Evolutionary conservation across 1,139 yeast species (phyloP), one percentile per base, ranked within the genome.

Genomic region (Dujonia santamariae): DNA sequence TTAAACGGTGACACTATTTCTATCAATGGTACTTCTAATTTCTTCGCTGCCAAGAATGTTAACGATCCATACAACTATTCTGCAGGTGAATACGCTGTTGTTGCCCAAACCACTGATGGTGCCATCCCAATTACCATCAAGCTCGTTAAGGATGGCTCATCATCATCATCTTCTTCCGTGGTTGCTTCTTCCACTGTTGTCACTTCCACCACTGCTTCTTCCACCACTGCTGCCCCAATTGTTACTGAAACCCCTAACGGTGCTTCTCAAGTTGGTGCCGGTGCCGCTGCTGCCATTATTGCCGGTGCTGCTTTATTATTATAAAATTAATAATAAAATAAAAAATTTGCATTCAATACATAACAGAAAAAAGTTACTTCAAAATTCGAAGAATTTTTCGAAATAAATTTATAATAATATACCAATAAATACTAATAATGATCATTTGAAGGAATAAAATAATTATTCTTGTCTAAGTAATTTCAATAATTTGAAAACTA

Each of bases 51-150:
- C 44, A 59, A 56, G 51, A 59, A 69, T 51, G 50, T 63, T 46
- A 47, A 48, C 24, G 77, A 72, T 46, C 74, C 75, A 19, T 66
- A 69, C 57, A 32, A 41, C n/a, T 63, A 59, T 54, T 64, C 75
- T 22, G 32, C 49, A 26, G 23, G 31, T 7, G 25, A 40, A 12
- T 64, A 47, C 39, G 61, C 55, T 31, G 51, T 63, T 32, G 43
- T 47, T 16, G 45, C 40, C 41, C 40, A 37, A 19, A 31, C 28
- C 15, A 40, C 32, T 7, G 41, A 42, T 4, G 58, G 45, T 26
- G 54, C 58, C 36, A 37, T 45, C 29, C 46, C 57, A 19, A 31
- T 59, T 24, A 46, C 44, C 34, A 38, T 57, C 27, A 48, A 43
- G 35, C 47, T 41, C 28, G 32, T 32, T 19, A 20, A 31, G 22